These are phyloP conservation scores for Geotrichum siamense DNA, from an alignment of 1,139 yeast genomes.

Conservation along the genomic window DNA sequence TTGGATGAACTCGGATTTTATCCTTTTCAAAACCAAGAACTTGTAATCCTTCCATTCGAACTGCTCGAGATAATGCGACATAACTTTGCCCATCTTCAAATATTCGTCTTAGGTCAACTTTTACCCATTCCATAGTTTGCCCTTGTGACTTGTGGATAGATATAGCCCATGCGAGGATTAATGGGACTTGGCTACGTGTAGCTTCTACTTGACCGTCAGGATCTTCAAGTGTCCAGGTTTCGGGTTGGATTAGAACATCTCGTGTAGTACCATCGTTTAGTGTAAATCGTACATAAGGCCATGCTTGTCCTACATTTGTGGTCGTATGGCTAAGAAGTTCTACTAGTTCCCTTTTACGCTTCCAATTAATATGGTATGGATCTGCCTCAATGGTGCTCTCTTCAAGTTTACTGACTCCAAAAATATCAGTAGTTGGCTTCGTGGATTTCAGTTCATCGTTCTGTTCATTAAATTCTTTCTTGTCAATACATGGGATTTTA, in stretches of 20 bases:
- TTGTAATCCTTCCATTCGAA: constrained; percentile 69
- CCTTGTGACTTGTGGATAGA: constrained; percentile 97
- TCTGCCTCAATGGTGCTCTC: constrained; percentile 20
- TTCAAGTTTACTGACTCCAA: constrained; percentile 22
- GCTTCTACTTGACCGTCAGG: constrained; percentile 48
- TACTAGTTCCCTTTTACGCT: constrained; percentile 26
- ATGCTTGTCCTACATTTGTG: constrained; percentile 22
- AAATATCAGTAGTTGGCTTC: constrained; percentile 16
- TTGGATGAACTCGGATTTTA: constrained; percentile 54
- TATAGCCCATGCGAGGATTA: constrained; percentile 89
- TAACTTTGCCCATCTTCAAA: constrained; percentile 96
- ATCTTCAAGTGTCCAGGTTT: constrained; percentile 65
- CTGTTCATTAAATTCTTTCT: neutral
- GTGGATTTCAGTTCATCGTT: neutral
- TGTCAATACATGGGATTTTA: neutral
- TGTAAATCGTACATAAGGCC: constrained; percentile 73
- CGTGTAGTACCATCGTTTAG: constrained; percentile 65
- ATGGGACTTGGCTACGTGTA: constrained; percentile 60
- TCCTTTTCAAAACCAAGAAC: constrained; percentile 57
- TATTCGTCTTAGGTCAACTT: constrained; percentile 66
- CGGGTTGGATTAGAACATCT: constrained; percentile 64
- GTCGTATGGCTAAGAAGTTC: constrained; percentile 26
- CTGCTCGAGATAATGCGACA: constrained; percentile 86
- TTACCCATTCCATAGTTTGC: constrained; percentile 76
- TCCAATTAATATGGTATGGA: constrained; percentile 22